phyloP scores from a whole-genome alignment of 1,284 basidiomycete species.

The Irpex sp. region DNA sequence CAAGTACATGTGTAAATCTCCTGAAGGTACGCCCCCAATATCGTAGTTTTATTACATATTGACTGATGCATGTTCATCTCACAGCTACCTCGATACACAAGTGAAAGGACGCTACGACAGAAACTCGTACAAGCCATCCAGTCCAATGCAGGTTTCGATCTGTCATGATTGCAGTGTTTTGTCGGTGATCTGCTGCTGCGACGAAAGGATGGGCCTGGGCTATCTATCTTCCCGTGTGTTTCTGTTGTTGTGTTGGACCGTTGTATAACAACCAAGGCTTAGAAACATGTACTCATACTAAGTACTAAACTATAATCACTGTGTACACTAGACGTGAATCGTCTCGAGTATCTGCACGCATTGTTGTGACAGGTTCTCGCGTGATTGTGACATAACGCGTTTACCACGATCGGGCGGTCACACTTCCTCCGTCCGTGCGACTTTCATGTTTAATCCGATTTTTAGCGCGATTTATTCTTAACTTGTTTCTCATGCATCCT shows the following conservation, averaged over 20 bases:
- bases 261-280: too few species aligned
- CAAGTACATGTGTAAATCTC: slow-evolving; percentile 84
- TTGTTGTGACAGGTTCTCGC: background rate
- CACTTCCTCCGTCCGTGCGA: background rate
- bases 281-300: too few species aligned
- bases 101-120: slow-evolving; percentile 54
- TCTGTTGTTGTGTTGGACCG: too few species aligned
- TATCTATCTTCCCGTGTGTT: too few species aligned
- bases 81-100: slow-evolving; percentile 66
- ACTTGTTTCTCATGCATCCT: background rate
- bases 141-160: slow-evolving; percentile 83
- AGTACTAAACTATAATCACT: too few species aligned
- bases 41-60: background rate
- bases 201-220: too few species aligned
- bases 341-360: too few species aligned
- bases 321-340: too few species aligned
- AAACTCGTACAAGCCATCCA: slow-evolving; percentile 87
- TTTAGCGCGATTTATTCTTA: background rate
- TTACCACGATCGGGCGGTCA: background rate
- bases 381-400: background rate
- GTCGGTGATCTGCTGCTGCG: too few species aligned
- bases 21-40: slow-evolving; percentile 51
- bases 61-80: slow-evolving; percentile 1
- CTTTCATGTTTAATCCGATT: too few species aligned
- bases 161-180: slow-evolving; percentile 38